Percentiles rank a stretch among this genome's conserved stretches.
These are phyloP conservation scores for Fagopyrum tataricum DNA, from an alignment of 148 eudicot genomes.

Conservation along the genomic window DNA sequence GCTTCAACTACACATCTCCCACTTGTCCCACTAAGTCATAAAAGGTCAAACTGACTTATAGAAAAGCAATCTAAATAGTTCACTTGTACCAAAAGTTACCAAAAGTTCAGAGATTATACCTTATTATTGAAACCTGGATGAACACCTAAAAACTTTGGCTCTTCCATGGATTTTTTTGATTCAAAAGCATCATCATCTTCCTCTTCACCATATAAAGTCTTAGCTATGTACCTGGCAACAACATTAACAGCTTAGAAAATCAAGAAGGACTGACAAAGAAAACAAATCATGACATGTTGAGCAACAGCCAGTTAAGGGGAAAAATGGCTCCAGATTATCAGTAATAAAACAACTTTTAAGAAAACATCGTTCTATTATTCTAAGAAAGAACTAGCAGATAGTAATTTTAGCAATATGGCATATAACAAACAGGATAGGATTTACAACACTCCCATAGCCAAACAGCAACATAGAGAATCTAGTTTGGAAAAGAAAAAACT, in stretches of 20 bases:
- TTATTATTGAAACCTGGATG: conserved; percentile 76
- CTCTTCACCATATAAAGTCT: conserved; percentile 77
- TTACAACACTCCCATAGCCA: too few species aligned
- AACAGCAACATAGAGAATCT: too few species aligned
- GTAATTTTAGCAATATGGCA: neutral
- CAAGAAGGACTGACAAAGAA: conserved; percentile 1
- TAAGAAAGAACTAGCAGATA: neutral
- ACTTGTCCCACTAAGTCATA: neutral
- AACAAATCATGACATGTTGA: neutral
- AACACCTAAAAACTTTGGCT: conserved; percentile 77
- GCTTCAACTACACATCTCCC: neutral
- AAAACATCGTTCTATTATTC: neutral
- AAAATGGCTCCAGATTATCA: neutral
- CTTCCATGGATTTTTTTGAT: conserved; percentile 35
- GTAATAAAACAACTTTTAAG: neutral
- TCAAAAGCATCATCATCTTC: conserved; percentile 59
- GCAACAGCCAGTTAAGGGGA: neutral
- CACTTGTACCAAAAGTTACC: neutral
- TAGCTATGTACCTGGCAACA: conserved; percentile 72
- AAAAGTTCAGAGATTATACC: conserved; percentile 29
- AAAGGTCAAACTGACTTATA: neutral
- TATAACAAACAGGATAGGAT: neutral
- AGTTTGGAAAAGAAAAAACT: too few species aligned
- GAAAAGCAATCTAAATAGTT: neutral
- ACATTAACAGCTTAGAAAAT: conserved; percentile 2